Percentiles rank a stretch among this genome's conserved stretches.
phyloP scores from a whole-genome alignment of 2,329 filamentous ascomycete genomes.

The Lachnellula occidentalis region DNA sequence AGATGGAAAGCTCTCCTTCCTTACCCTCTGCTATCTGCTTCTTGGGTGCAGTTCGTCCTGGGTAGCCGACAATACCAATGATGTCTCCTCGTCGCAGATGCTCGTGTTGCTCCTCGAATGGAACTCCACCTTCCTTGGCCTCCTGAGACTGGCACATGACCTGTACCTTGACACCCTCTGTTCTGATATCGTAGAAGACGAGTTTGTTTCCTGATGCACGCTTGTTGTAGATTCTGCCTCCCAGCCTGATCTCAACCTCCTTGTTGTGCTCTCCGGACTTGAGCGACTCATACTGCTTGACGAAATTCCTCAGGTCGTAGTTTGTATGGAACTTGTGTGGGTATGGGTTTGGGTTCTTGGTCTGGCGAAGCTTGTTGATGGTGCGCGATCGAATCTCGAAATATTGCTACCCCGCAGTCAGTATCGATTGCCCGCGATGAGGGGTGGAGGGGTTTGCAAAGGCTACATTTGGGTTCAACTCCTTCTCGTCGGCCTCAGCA shows the following conservation, averaged over 20 bases:
- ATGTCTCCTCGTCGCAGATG: constrained; percentile 87
- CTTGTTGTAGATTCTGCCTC: constrained; percentile 85
- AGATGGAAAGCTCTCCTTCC: constrained; percentile 90
- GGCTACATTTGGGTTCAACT: constrained; percentile 69
- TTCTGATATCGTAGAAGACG: constrained; percentile 83
- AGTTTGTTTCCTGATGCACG: constrained; percentile 78
- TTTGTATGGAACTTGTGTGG: constrained; percentile 90
- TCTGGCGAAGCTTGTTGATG: constrained; percentile 70
- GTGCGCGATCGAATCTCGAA: constrained; percentile 89
- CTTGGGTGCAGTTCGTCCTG: constrained; percentile 83
- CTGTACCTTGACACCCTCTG: constrained; percentile 74
- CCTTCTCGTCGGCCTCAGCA: constrained; percentile 57
- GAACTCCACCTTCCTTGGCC: constrained; percentile 54
- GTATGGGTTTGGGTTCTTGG: constrained; percentile 75
- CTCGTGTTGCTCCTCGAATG: constrained; percentile 86
- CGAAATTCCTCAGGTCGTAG: constrained; percentile 76
- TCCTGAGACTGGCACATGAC: constrained; percentile 88
- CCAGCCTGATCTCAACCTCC: constrained; percentile 70
- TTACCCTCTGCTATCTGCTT: constrained; percentile 72
- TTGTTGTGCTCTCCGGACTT: constrained; percentile 82
- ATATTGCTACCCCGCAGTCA: constrained; percentile 59
- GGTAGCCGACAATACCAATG: constrained; percentile 79
- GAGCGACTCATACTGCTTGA: constrained; percentile 70
- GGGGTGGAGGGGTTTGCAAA: constrained; percentile 17
- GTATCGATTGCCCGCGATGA: neutral